Conservation (phyloP, 306 rosid species). For the Erythrophleum fordii region DNA sequence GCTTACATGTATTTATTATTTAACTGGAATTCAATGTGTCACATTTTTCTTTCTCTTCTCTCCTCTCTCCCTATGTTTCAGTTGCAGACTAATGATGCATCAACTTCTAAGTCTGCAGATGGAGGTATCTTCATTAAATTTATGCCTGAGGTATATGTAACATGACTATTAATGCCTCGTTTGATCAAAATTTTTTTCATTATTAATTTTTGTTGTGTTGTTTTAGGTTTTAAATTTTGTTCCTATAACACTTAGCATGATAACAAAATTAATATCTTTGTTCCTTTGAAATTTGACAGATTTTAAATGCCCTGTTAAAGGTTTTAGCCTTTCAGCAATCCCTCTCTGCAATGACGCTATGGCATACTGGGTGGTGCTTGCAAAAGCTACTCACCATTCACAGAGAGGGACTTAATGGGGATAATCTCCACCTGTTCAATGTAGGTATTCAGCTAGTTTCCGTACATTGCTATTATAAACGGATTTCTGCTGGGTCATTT, state of each 20-base stretch:
- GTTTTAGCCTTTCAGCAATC: constrained; percentile 68
- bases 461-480: constrained; percentile 10
- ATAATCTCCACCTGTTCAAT: constrained; percentile 58
- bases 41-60: neutral
- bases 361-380: constrained; percentile 90
- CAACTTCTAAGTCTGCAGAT: constrained; percentile 44
- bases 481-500: neutral
- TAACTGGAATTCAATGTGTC: constrained; percentile 14
- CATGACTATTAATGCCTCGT: neutral
- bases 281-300: constrained; percentile 55
- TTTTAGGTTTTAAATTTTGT: constrained; percentile 28
- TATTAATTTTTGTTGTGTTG: constrained; percentile 1
- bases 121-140: constrained; percentile 50
- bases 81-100: constrained; percentile 36
- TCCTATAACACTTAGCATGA: constrained; percentile 26
- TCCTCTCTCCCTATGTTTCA: constrained; percentile 21
- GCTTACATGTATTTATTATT: constrained; percentile 7
- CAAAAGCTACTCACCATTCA: constrained; percentile 59
- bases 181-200: neutral
- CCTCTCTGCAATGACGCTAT: constrained; percentile 54
- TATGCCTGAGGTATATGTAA: constrained; percentile 59
- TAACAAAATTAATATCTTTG: constrained; percentile 28
- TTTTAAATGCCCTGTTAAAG: constrained; percentile 71
- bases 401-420: constrained; percentile 46
- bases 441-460: constrained; percentile 57